Base-by-base conservation (phyloP, 257 asterid species). In the Solanum paucissectum region DNA sequence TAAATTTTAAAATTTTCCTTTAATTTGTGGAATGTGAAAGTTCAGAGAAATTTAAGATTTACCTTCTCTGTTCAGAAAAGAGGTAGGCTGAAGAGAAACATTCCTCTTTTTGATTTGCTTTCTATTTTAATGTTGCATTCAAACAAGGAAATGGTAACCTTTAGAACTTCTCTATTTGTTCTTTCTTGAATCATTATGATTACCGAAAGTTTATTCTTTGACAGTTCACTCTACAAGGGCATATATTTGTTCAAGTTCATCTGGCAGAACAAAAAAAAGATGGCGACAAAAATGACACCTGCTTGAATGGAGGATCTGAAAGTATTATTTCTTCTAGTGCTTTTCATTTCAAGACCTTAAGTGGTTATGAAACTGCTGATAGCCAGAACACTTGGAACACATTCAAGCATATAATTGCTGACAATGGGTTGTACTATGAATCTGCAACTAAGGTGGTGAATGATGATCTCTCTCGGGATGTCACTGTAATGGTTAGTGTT, bases 211-310 rank as follows among this genome's bases (percentile, higher is more conserved):
- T 4, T 37, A 9, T 72, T 85, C 87, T 76, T 73, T 66, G 49
- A 86, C 95, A 96, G 99, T 96, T 96, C 79, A 96, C 99, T 4
- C 97, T 94, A 84, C 92, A 87, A 88, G 99, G 99, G 11, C 99
- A 96, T 87, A 93, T 96, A 88, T 94, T 96, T 81, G 98, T 96
- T 69, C 95, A 94, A 94, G 98, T 96, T 86, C 95, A 92, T 90
- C 90, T 96, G 52, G 95, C 94, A 27, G 97, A 93, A 88, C 95
- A 89, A 87, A 92, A 94, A 83, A 92, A 91, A 62, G 88, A 91
- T 7, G 40, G 92, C 21, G 87, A 42, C 25, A 94, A 91, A 87
- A 42, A 71, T 7, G 93, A 87, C 52, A 75, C 84, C 88, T 88
- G 77, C 87, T 58, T 83, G 83, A 93, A 91, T 84, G 94, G 94